Base-by-base conservation (phyloP, 2,329 filamentous ascomycete genomes). In the Ploettnerulaceae sp. region DNA sequence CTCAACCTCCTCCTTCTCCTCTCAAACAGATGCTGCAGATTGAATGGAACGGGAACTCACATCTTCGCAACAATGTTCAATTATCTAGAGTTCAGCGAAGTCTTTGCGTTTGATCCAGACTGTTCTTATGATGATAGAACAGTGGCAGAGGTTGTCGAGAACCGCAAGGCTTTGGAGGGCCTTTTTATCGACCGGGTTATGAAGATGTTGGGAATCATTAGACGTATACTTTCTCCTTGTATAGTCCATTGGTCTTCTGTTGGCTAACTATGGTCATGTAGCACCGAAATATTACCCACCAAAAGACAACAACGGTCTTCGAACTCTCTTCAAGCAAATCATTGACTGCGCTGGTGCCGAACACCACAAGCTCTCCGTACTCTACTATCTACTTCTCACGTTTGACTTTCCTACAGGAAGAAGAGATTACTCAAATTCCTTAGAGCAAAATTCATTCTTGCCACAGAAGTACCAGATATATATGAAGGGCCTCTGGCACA, bases 341-440 rank as follows among this genome's bases (percentile, higher is more conserved):
- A 76, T 82, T 63, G 74, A 79, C 20, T 78, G 73, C 44, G 71
- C 70, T 38, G 80, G 84, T 56, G 77, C 83, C 6, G 73, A 79
- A 44, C 84, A 90, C 64, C 83, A 90, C 69, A 90, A 90, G 65
- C 80, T 89, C 55, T 87, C 88, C 14, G 75, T 93, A 37, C 73
- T 94, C 54, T 94, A 87, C 71, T 95, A 94, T 64, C 71, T 94
- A 29, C 75, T 94, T 3, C 82, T 88, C 60, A 87, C 94, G 64
- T 78, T 84, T 61, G 71, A 72, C 15, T 71, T 73, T 3, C 53
- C 58, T n/a, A 62, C 59, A 1, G 47, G 51, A 18, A 51, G 44
- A 9, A 66, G 74, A 14, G 71, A 76, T 26, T 59, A 71, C 5
- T 72, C 81, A 2, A 72, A 74, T 15, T 52, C 62, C 1, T 89